Evolutionary conservation across 2,329 filamentous ascomycete genomes (phyloP).

Genomic region (Penicillium sp.): DNA sequence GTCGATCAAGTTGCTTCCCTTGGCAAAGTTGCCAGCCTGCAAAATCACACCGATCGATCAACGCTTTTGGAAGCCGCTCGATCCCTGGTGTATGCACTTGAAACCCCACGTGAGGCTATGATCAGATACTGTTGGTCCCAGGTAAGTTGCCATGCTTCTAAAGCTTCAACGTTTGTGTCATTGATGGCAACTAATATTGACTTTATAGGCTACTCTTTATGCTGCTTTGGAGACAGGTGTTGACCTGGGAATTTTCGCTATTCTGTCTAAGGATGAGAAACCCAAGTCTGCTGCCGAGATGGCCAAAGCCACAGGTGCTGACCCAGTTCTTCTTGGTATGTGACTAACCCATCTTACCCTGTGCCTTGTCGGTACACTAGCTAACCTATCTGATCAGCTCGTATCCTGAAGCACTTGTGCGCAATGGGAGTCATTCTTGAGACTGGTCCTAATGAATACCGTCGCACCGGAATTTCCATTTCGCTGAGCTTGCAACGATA

Average conservation of each 20-base stretch:
- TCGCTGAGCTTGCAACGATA: conserved; percentile 22
- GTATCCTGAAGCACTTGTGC: conserved; percentile 36
- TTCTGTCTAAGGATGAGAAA: conserved; percentile 21
- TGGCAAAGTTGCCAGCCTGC: background rate
- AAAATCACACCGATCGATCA: conserved; percentile 11
- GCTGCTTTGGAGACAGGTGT: conserved; percentile 25
- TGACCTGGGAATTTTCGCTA: conserved; percentile 23
- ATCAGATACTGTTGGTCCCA: conserved; percentile 17
- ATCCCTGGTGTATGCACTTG: conserved; percentile 14
- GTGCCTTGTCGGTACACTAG: background rate
- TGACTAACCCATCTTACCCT: background rate
- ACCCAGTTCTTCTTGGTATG: conserved; percentile 21
- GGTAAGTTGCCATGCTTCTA: background rate
- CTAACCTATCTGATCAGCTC: conserved; percentile 14
- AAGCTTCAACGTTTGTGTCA: too few relatives aligned
- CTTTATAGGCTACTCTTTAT: conserved; percentile 6
- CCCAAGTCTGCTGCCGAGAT: conserved; percentile 23
- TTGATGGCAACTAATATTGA: background rate
- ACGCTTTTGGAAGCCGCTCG: conserved; percentile 19
- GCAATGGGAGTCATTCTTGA: conserved; percentile 37
- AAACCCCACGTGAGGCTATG: conserved; percentile 18
- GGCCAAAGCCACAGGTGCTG: conserved; percentile 19
- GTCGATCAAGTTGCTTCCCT: conserved; percentile 12
- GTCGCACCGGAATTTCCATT: conserved; percentile 32
- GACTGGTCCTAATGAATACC: conserved; percentile 33